These are phyloP conservation scores for Yamadazyma spencermartinsiae DNA, from an alignment of 1,139 yeast species.

Conservation along the genomic window DNA sequence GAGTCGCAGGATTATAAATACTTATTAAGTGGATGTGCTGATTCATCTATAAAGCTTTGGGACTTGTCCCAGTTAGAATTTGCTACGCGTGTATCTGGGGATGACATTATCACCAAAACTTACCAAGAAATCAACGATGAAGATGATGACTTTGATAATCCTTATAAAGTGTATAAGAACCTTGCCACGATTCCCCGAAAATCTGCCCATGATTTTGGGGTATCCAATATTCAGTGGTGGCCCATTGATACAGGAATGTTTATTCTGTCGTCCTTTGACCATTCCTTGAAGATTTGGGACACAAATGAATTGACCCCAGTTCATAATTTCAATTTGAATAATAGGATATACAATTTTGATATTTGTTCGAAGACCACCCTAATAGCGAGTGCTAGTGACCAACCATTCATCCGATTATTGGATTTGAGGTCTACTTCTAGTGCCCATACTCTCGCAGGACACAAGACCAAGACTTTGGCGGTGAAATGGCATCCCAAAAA, in stretches of 20 bases:
- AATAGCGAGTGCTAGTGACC: slow-evolving; percentile 72
- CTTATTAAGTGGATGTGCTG: slow-evolving; percentile 75
- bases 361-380: slow-evolving; percentile 43
- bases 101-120: slow-evolving; percentile 5
- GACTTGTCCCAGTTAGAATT: slow-evolving; percentile 25
- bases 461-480: slow-evolving; percentile 60
- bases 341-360: slow-evolving; percentile 56
- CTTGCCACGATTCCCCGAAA: slow-evolving; percentile 53
- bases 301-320: slow-evolving; percentile 63
- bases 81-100: slow-evolving; percentile 2
- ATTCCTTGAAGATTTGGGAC: slow-evolving; percentile 80
- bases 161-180: slow-evolving; percentile 21
- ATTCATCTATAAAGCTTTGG: slow-evolving; percentile 70
- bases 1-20: slow-evolving; percentile 52
- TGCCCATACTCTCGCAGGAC: slow-evolving; percentile 69
- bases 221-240: slow-evolving; percentile 85
- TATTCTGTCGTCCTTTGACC: slow-evolving; percentile 79
- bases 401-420: slow-evolving; percentile 65
- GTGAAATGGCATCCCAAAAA: slow-evolving; percentile 79
- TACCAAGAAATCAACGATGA: slow-evolving; percentile 11
- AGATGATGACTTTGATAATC: slow-evolving; percentile 28
- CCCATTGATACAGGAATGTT: slow-evolving; percentile 86
- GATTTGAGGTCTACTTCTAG: slow-evolving; percentile 73
- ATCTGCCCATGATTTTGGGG: slow-evolving; percentile 67
- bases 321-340: slow-evolving; percentile 58